A percentile compares a stretch with the other conserved stretches of the same genome.
Conservation (phyloP, 2,329 filamentous ascomycete genomes). For the Pyrenochaeta sp. region DNA sequence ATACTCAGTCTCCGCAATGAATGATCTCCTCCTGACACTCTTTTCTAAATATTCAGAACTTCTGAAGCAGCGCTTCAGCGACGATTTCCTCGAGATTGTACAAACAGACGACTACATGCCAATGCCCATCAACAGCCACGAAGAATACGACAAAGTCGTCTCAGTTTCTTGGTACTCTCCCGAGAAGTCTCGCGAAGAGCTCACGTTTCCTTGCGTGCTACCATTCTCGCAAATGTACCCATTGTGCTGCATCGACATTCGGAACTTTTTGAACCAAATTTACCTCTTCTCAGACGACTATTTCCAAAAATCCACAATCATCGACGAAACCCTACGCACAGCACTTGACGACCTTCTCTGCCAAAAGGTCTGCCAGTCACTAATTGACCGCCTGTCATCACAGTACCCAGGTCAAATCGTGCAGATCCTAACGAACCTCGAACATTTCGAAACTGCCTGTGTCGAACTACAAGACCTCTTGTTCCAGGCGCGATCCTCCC, state of each 20-base stretch:
- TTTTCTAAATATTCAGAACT: constrained; percentile 95
- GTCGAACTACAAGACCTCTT: constrained; percentile 87
- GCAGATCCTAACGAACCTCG: constrained; percentile 95
- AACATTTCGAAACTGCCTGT: constrained; percentile 95
- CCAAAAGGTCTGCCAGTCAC: constrained; percentile 86
- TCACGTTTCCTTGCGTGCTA: constrained; percentile 90
- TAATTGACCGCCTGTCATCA: constrained; percentile 86
- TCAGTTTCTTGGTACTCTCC: constrained; percentile 96
- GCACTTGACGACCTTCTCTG: constrained; percentile 94
- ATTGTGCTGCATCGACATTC: constrained; percentile 95
- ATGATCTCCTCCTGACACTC: constrained; percentile 83
- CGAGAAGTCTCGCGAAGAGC: constrained; percentile 76
- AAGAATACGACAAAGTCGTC: constrained; percentile 95
- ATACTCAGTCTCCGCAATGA: constrained; percentile 82
- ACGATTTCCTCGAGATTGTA: constrained; percentile 91
- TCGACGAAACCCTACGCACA: constrained; percentile 88
- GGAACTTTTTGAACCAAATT: constrained; percentile 97
- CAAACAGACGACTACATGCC: constrained; percentile 99
- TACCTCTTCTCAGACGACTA: constrained; percentile 98
- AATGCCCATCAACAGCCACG: constrained; percentile 89
- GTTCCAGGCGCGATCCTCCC: constrained; percentile 82
- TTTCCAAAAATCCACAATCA: constrained; percentile 87
- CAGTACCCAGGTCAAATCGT: constrained; percentile 98
- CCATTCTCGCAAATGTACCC: constrained; percentile 99
- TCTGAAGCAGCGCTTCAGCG: constrained; percentile 88